Percentiles rank a stretch among this genome's conserved stretches.
Evolutionary conservation across 441 rosid species (phyloP).

Genomic region (Capsella rubella): DNA sequence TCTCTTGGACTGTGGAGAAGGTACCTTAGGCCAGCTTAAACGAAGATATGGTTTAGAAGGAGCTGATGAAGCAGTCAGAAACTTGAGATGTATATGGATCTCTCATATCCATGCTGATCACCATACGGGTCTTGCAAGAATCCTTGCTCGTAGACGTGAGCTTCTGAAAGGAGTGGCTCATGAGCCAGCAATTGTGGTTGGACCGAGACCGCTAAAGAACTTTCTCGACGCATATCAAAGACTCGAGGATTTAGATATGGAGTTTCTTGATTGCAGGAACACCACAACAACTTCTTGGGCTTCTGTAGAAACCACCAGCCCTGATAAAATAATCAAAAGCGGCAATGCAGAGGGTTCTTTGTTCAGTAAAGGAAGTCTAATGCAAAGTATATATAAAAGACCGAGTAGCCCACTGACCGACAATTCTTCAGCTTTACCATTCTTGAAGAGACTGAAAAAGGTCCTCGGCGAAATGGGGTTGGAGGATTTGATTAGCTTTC

Average conservation of each 20-base stretch:
- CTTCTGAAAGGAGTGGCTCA: constrained; percentile 66
- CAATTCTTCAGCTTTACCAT: constrained; percentile 53
- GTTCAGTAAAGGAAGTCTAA: constrained; percentile 65
- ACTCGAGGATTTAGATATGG: constrained; percentile 92
- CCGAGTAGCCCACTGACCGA: constrained; percentile 57
- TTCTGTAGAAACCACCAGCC: constrained; percentile 48
- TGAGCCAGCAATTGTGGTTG: constrained; percentile 82
- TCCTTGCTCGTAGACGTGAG: constrained; percentile 80
- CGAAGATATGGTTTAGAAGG: constrained; percentile 87
- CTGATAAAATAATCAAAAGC: constrained; percentile 35
- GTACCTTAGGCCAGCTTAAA: constrained; percentile 93
- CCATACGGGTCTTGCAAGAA: constrained; percentile 91
- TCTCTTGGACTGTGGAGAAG: constrained; percentile 96
- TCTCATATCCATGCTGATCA: constrained; percentile 99
- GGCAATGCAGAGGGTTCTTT: constrained; percentile 47
- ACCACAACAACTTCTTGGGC: constrained; percentile 72
- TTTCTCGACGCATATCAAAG: constrained; percentile 86
- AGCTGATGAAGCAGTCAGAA: constrained; percentile 77
- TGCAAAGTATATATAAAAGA: constrained; percentile 79
- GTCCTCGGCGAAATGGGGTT: constrained; percentile 72
- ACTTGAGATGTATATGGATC: constrained; percentile 83
- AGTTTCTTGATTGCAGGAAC: constrained; percentile 86
- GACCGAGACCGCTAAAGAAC: constrained; percentile 85
- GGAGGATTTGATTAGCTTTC: constrained; percentile 77
- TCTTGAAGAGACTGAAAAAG: constrained; percentile 61